Evolutionary conservation across 176 grass and related monocot genomes (phyloP).

Genomic region (Oryza longistaminata): DNA sequence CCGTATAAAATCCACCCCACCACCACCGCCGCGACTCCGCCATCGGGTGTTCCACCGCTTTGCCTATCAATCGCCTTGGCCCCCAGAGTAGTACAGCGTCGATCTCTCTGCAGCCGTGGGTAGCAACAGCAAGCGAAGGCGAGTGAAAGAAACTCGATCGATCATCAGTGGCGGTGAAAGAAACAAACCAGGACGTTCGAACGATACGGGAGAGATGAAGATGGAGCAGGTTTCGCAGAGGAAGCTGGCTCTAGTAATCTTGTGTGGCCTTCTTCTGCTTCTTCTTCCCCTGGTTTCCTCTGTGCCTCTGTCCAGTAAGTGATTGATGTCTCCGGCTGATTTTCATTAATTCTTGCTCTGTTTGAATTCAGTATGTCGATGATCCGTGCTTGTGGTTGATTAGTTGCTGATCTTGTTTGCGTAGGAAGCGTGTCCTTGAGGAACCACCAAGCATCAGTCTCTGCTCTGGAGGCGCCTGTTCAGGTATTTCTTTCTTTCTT

Average conservation of each 20-base stretch:
- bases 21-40: not conserved
- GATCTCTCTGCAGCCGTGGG: not conserved
- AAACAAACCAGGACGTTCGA: not conserved
- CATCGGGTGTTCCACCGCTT: constrained; percentile 17
- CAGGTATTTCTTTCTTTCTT: constrained; percentile 43
- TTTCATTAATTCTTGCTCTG: not conserved
- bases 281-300: constrained; percentile 51
- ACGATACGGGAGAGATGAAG: not conserved
- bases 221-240: constrained; percentile 19
- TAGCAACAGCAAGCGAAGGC: not conserved
- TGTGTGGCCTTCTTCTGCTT: constrained; percentile 49
- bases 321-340: not conserved
- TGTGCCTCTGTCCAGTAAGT: constrained; percentile 69
- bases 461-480: constrained; percentile 15
- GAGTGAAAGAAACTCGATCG: not conserved
- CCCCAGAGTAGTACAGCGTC: not conserved
- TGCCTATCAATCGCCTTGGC: constrained; percentile 4
- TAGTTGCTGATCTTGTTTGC: not conserved
- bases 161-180: not conserved
- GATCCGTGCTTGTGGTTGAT: not conserved
- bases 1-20: constrained; percentile 43
- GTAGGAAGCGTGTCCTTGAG: constrained; percentile 55
- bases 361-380: not conserved
- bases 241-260: constrained; percentile 46
- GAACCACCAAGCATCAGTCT: constrained; percentile 27